Percentiles rank a stretch among this genome's conserved stretches.
Conservation (phyloP, 768 basidiomycete genomes). For the Agrocybe praecox region DNA sequence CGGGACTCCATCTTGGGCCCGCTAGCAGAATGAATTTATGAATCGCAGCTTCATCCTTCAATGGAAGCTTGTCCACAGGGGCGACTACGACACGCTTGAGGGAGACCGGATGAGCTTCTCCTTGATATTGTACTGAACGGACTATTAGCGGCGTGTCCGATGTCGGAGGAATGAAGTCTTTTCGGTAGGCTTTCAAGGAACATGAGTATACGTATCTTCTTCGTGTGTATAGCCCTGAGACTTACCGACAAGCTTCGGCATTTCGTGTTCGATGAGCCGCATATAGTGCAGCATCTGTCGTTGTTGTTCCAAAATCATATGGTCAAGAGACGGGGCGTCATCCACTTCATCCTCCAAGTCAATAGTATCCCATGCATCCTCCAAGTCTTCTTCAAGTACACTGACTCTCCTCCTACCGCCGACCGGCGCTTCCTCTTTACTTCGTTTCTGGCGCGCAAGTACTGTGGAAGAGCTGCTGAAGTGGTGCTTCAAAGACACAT, state of each 20-base stretch:
- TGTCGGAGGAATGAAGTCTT: conserved; percentile 75
- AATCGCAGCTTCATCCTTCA: conserved; percentile 61
- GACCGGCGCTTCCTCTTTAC: conserved; percentile 4
- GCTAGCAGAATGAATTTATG: conserved; percentile 91
- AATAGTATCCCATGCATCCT: conserved; percentile 45
- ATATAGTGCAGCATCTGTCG: conserved; percentile 76
- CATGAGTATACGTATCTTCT: not conserved
- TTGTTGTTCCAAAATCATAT: conserved; percentile 74
- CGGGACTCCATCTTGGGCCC: conserved; percentile 83
- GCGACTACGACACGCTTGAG: conserved; percentile 75
- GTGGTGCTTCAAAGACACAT: not conserved
- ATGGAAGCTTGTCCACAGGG: conserved; percentile 72
- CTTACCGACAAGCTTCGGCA: conserved; percentile 83
- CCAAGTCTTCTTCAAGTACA: conserved; percentile 41
- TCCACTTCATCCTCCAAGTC: conserved; percentile 49
- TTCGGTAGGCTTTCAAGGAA: conserved; percentile 65
- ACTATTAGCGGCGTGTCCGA: conserved; percentile 62
- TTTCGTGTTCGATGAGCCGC: conserved; percentile 86
- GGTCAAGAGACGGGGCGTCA: conserved; percentile 72
- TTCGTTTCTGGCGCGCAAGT: conserved; percentile 15
- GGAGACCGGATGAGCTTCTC: conserved; percentile 72
- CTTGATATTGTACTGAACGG: conserved; percentile 76
- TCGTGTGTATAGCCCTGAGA: conserved; percentile 1
- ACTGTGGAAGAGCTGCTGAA: conserved; percentile 20
- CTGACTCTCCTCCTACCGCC: conserved; percentile 35